Conservation (phyloP, 2,329 filamentous ascomycete species). For the Emergomyces pasteurianus region DNA sequence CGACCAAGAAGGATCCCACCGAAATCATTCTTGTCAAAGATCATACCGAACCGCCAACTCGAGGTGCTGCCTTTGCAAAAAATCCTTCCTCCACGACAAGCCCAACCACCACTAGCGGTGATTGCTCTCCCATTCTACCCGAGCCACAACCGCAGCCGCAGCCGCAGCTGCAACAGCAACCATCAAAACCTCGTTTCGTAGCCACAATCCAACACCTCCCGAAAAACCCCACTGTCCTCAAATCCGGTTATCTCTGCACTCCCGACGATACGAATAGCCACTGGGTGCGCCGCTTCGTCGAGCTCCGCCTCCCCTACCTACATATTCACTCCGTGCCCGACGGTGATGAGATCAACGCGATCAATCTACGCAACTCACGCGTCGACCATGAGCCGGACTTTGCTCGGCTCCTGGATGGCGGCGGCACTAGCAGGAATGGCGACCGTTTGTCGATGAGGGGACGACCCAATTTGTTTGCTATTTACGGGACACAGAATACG, state of each 20-base stretch:
- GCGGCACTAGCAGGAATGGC: slow-evolving; percentile 17
- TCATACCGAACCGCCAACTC: slow-evolving; percentile 33
- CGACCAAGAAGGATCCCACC: slow-evolving; percentile 29
- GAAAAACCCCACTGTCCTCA: slow-evolving; percentile 71
- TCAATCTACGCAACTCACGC: slow-evolving; percentile 79
- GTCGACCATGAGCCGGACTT: slow-evolving; percentile 88
- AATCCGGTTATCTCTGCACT: slow-evolving; percentile 77
- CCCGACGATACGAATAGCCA: slow-evolving; percentile 64
- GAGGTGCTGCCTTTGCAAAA: slow-evolving; percentile 23
- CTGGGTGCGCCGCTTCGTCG: slow-evolving; percentile 88
- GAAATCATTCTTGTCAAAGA: slow-evolving; percentile 33
- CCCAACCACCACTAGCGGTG: slow-evolving; percentile 18
- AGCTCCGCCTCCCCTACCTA: slow-evolving; percentile 80
- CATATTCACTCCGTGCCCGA: slow-evolving; percentile 77
- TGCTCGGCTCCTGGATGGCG: slow-evolving; percentile 51
- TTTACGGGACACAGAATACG: slow-evolving; percentile 89
- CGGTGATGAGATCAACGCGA: slow-evolving; percentile 79
- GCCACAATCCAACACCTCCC: slow-evolving; percentile 65
- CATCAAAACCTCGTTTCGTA: slow-evolving; percentile 51
- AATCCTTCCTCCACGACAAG: slow-evolving; percentile 10
- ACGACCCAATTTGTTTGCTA: slow-evolving; percentile 70
- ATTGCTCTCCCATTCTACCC: slow-evolving; percentile 3
- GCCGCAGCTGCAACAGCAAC: slow-evolving; percentile 16
- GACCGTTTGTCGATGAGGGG: slow-evolving; percentile 28
- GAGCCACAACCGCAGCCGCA: not conserved